Evolutionary conservation across 306 rosid genomes (phyloP).

Genomic region (Datisca glomerata): DNA sequence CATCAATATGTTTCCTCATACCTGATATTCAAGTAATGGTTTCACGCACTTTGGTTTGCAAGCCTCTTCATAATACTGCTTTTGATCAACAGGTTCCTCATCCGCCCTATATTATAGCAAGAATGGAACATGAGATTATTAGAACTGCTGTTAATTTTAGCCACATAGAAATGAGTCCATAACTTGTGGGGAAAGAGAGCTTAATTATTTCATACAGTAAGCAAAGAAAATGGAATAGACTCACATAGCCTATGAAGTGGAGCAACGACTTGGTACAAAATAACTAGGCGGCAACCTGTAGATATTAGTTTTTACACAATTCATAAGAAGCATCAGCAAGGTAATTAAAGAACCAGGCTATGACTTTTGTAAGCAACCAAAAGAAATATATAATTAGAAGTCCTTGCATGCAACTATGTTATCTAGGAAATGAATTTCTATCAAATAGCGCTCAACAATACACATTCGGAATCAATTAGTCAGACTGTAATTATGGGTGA

Average conservation of each 20-base stretch:
- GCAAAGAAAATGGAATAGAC: not conserved
- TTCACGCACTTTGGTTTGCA: constrained; percentile 99
- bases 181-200: not conserved
- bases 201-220: not conserved
- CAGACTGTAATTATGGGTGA: too few species aligned
- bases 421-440: too few species aligned
- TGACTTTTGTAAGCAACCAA: not conserved
- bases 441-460: too few species aligned
- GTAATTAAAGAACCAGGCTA: not conserved
- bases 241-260: not conserved
- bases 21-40: constrained; percentile 77
- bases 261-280: constrained; percentile 2
- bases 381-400: too few species aligned
- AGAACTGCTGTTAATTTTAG: too few species aligned
- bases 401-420: too few species aligned
- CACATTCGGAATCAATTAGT: too few species aligned
- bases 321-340: not conserved
- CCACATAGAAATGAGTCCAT: not conserved
- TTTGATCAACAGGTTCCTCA: constrained; percentile 91
- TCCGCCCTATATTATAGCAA: constrained; percentile 61
- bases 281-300: constrained; percentile 5
- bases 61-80: constrained; percentile 62
- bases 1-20: too few species aligned
- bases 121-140: too few species aligned
- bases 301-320: not conserved